Conservation (phyloP, 2,329 filamentous ascomycete species). For the Phialophora macrospora region DNA sequence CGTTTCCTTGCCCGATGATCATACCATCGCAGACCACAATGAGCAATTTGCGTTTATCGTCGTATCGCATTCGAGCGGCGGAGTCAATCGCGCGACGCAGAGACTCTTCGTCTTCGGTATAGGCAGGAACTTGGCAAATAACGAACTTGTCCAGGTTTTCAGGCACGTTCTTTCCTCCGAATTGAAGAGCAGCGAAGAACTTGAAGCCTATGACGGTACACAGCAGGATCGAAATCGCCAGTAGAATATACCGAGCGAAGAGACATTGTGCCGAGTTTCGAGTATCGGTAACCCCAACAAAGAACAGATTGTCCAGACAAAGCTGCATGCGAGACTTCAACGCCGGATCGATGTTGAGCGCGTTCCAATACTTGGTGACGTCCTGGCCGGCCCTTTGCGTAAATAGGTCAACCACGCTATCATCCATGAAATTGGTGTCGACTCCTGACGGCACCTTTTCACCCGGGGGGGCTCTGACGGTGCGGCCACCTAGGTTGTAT, state of each 20-base stretch:
- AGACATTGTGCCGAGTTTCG: slow-evolving; percentile 82
- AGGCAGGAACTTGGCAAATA: slow-evolving; percentile 96
- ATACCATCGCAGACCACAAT: slow-evolving; percentile 95
- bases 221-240: slow-evolving; percentile 81
- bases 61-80: slow-evolving; percentile 90
- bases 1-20: slow-evolving; percentile 99
- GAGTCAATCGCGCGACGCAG: slow-evolving; percentile 96
- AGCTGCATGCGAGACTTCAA: slow-evolving; percentile 72
- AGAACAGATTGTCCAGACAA: slow-evolving; percentile 94
- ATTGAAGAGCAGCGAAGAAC: slow-evolving; percentile 94
- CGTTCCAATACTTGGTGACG: slow-evolving; percentile 80
- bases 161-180: slow-evolving; percentile 85
- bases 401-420: slow-evolving; percentile 75
- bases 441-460: slow-evolving; percentile 54
- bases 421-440: slow-evolving; percentile 80
- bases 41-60: slow-evolving; percentile 96
- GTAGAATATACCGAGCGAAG: slow-evolving; percentile 86
- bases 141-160: slow-evolving; percentile 98
- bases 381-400: slow-evolving; percentile 75
- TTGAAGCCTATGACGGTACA: slow-evolving; percentile 89
- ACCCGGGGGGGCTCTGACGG: slow-evolving; percentile 62
- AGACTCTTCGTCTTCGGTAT: slow-evolving; percentile 98
- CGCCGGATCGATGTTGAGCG: slow-evolving; percentile 63
- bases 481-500: slow-evolving; percentile 77
- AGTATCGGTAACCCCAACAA: slow-evolving; percentile 88